Base-by-base conservation (phyloP, 306 rosid species). In the Lotus japonicus region DNA sequence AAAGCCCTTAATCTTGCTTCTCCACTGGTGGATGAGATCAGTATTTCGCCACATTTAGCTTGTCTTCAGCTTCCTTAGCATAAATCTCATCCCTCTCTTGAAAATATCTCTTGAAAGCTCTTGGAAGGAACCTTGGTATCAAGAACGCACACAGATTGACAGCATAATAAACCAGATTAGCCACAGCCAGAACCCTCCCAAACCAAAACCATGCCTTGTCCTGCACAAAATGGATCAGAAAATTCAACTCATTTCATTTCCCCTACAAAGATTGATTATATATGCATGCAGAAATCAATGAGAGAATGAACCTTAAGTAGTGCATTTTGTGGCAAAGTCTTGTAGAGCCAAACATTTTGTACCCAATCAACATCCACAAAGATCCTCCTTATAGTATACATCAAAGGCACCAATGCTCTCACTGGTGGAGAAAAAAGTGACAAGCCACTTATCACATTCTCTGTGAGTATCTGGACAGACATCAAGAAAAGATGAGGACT, bases 171-270 rank as follows among this genome's bases (percentile, higher is more conserved):
- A 58, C 67, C 35, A 90, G 41, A 52, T 92, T 92, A 7, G 85
- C 84, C 76, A 77, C 5, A 0, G 95, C 83, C 18, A 90, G 49
- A 58, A 60, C 66, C 76, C 91, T 86, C 70, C 96, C 98, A 46
- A 92, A 90, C 98, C 96, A 90, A 73, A 71, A 83, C 98, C 98
- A 92, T 5, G 78, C 85, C 21, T 66, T 43, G 13, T 88, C 94
- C 97, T 92, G 77, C 85, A 23, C 31, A 10, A 6, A 21, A 58
- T 7, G 2, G 53, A 61, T 16, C 51, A 50, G 23, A 39, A 49
- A 55, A 9, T 58, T 0, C 6, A 48, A 38, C 9, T 59, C 71
- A 62, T 33, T 26, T 58, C 48, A 35, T 21, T 3, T n/a, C 54
- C 26, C 26, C 26, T 21, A 21, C 26, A 21, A 21, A 26, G 2